Percentiles rank a stretch among this genome's conserved stretches.
phyloP scores from a whole-genome alignment of 176 grass and related monocot species.

The Cocos nucifera region DNA sequence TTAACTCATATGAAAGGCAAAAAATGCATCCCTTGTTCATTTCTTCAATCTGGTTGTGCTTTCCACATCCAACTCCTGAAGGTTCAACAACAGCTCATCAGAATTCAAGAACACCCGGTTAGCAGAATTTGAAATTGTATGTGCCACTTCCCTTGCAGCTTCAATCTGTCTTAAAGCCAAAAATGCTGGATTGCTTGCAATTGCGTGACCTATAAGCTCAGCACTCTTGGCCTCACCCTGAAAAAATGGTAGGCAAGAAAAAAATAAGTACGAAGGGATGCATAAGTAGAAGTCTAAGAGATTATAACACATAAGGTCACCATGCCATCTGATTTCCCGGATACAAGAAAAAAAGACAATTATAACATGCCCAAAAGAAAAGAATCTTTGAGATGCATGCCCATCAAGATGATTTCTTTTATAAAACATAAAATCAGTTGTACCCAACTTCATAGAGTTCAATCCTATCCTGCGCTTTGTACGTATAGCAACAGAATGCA shows the following conservation, averaged over 20 bases:
- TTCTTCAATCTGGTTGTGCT: neutral
- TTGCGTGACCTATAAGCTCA: conserved; percentile 78
- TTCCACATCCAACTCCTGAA: conserved; percentile 38
- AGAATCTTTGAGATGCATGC: too few species aligned
- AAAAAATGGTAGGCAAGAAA: conserved; percentile 11
- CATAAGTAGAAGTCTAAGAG: neutral
- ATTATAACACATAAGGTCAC: too few species aligned
- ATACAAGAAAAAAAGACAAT: too few species aligned
- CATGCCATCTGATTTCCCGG: too few species aligned
- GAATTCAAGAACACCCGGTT: conserved; percentile 83
- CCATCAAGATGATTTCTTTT: too few species aligned
- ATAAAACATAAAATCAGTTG: too few species aligned
- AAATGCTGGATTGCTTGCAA: conserved; percentile 78
- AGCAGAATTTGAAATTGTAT: conserved; percentile 59
- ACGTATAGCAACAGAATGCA: too few species aligned
- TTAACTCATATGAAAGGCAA: too few species aligned
- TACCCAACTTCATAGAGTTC: too few species aligned
- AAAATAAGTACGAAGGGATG: too few species aligned
- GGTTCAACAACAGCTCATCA: conserved; percentile 66
- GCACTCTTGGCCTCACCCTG: conserved; percentile 94
- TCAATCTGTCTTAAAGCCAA: conserved; percentile 79
- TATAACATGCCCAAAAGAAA: too few species aligned
- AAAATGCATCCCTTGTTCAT: neutral
- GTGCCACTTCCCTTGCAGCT: conserved; percentile 75
- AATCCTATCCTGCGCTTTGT: too few species aligned